Evolutionary conservation across 108 stramenopile species (phyloP).

Genomic region (Pseudonitzschia multiseries): DNA sequence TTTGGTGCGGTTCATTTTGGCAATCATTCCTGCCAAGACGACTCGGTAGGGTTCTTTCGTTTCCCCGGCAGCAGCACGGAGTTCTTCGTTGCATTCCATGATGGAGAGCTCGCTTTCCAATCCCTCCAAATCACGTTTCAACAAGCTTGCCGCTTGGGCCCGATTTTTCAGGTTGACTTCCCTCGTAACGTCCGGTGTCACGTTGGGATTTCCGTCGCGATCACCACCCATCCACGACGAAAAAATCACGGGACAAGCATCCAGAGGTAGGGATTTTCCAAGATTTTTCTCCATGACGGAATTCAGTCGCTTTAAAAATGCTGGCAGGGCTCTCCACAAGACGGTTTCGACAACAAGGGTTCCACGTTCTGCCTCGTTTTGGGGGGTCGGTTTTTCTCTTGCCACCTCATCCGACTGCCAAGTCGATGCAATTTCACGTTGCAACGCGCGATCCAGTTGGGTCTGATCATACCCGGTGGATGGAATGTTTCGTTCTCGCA

Average conservation of each 20-base stretch:
- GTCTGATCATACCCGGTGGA: conserved; percentile 42
- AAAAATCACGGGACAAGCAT: conserved; percentile 83
- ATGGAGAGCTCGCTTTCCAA: conserved; percentile 60
- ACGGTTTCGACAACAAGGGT: conserved; percentile 93
- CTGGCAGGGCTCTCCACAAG: conserved; percentile 93
- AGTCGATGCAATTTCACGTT: conserved; percentile 74
- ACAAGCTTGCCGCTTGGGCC: conserved; percentile 78
- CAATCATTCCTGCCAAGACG: conserved; percentile 56
- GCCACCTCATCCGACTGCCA: conserved; percentile 91
- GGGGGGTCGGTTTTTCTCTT: conserved; percentile 89
- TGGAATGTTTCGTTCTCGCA: conserved; percentile 30
- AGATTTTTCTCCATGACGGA: conserved; percentile 61
- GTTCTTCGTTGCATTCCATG: conserved; percentile 41
- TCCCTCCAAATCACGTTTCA: conserved; percentile 66
- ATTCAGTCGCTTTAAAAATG: conserved; percentile 88
- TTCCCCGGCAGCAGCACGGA: conserved; percentile 56
- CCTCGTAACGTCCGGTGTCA: conserved; percentile 88
- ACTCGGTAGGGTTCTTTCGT: conserved; percentile 71
- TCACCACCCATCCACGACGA: conserved; percentile 99
- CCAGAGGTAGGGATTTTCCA: conserved; percentile 77
- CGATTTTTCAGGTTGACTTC: conserved; percentile 83
- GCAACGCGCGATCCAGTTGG: conserved; percentile 60
- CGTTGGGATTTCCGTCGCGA: conserved; percentile 97
- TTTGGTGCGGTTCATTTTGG: conserved; percentile 53
- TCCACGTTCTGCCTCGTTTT: conserved; percentile 90